Evolutionary conservation across 805 yeast genomes (phyloP).

Genomic region (Ogataea populi-albae): DNA sequence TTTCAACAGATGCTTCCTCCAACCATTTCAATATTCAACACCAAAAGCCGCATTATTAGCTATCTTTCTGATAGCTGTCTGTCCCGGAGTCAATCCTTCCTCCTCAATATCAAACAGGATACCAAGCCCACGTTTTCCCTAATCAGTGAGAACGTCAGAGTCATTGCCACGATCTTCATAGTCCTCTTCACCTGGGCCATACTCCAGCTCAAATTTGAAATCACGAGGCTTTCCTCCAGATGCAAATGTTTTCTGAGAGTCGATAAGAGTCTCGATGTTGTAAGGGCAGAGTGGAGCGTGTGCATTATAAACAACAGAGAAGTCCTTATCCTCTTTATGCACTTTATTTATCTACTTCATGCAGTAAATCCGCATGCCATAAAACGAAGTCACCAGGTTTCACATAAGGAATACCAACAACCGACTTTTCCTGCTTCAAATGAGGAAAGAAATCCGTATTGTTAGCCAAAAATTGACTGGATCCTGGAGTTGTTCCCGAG

Average conservation of each 20-base stretch:
- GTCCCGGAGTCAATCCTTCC: conserved; percentile 22
- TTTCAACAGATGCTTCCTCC: too few relatives aligned
- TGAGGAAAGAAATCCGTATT: conserved; percentile 36
- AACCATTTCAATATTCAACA: too few relatives aligned
- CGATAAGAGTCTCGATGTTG: conserved; percentile 17
- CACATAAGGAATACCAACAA: conserved; percentile 37
- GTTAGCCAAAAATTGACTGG: conserved; percentile 34
- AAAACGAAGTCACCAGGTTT: conserved; percentile 41
- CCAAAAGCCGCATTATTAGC: conserved; percentile 33
- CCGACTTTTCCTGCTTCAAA: conserved; percentile 29
- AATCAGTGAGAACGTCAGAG: conserved; percentile 15
- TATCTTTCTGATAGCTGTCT: conserved; percentile 20
- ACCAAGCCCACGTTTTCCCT: conserved; percentile 27
- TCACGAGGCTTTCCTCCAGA: conserved; percentile 26
- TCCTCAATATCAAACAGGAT: conserved; percentile 22
- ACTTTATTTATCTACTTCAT: conserved; percentile 39
- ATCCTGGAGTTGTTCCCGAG: conserved; percentile 40
- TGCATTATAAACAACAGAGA: conserved; percentile 40
- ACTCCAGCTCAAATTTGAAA: too few relatives aligned
- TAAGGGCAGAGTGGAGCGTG: conserved; percentile 31
- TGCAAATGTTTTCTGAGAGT: conserved; percentile 24
- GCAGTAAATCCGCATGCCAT: conserved; percentile 43
- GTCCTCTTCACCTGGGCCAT: too few relatives aligned
- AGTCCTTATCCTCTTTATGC: conserved; percentile 34
- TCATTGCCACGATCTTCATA: too few relatives aligned